phyloP scores from a whole-genome alignment of 2,329 filamentous ascomycete species.

The Chaetothyriales sp. region DNA sequence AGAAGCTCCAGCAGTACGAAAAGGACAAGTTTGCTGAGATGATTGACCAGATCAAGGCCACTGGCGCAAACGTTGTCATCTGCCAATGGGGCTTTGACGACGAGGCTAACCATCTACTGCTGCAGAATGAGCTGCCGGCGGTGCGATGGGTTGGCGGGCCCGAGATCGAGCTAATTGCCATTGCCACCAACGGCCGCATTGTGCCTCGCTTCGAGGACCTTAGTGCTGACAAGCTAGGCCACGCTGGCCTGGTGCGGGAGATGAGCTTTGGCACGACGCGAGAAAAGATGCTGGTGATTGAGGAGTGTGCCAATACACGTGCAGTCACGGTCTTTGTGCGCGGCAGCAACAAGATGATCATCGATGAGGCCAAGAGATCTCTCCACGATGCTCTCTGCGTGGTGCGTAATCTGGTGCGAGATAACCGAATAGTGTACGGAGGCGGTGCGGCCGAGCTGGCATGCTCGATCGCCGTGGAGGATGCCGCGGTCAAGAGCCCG shows the following conservation, averaged over 20 bases:
- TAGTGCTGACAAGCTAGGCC: constrained; percentile 76
- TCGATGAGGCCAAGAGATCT: constrained; percentile 95
- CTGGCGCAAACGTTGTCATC: constrained; percentile 90
- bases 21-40: constrained; percentile 94
- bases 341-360: constrained; percentile 99
- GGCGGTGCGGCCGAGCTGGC: constrained; percentile 94
- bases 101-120: constrained; percentile 90
- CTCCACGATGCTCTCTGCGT: constrained; percentile 96
- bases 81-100: constrained; percentile 99
- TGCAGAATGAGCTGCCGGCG: constrained; percentile 90
- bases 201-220: constrained; percentile 95
- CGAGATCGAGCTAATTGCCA: constrained; percentile 95
- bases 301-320: constrained; percentile 94
- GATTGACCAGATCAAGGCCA: constrained; percentile 96
- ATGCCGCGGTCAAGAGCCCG: constrained; percentile 83
- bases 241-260: constrained; percentile 76
- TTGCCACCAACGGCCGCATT: constrained; percentile 94
- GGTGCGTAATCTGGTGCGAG: constrained; percentile 84
- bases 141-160: constrained; percentile 96
- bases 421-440: constrained; percentile 95
- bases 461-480: constrained; percentile 89
- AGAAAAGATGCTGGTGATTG: constrained; percentile 99
- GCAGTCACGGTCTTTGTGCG: constrained; percentile 93
- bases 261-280: constrained; percentile 94
- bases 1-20: constrained; percentile 92